Evolutionary conservation across 2,329 filamentous ascomycete species (phyloP), one percentile per base, ranked within the genome.

Genomic region (Didymella pomorum): DNA sequence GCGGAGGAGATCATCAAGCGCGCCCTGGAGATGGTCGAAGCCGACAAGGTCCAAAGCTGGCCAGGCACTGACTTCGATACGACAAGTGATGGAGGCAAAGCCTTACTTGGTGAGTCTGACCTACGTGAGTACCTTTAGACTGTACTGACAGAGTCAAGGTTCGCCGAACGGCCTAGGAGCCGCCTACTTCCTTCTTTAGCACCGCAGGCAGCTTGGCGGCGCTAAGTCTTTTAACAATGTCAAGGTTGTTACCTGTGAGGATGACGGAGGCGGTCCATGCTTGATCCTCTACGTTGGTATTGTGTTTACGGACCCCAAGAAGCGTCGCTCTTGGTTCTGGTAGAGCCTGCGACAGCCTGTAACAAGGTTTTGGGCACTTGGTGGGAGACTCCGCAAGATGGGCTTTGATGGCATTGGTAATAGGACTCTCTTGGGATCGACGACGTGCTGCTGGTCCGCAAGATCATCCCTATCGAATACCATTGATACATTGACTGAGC

Each of bases 101-200:
- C 43, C 1, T 21, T 54, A 9, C 35, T 54, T 7, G 52, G 52
- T 55, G 7, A 29, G 25, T 45, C n/a, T 14, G 12, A 25, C 11
- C n/a, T 16, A 5, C 12, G 14, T 16, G 21, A 11, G 14, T 25
- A 20, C 12, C 21, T 25, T 6, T 2, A 26, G 23, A 7, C 23
- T n/a, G n/a, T 18, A 8, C 33, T 42, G 10, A 47, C 18, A 26
- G 14, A 20, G 1, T 10, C 26, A 12, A 63, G 61, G 61, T 0
- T 58, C 54, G 4, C 58, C 51, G 3, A 61, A 63, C 14, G 51
- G 54, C 8, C 14, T 58, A 10, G 54, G 20, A 2, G 51, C 37
- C 1, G 61, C 45, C 1, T 61, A 52, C n/a, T 52, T 61, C 25
- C 54, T 63, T 3, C 44, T 47, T 6, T 58, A 63, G 20, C 58